A percentile compares a stretch with the other conserved stretches of the same genome.
Evolutionary conservation across 2,329 filamentous ascomycete species (phyloP).

Genomic region (Penicillium frequentans): DNA sequence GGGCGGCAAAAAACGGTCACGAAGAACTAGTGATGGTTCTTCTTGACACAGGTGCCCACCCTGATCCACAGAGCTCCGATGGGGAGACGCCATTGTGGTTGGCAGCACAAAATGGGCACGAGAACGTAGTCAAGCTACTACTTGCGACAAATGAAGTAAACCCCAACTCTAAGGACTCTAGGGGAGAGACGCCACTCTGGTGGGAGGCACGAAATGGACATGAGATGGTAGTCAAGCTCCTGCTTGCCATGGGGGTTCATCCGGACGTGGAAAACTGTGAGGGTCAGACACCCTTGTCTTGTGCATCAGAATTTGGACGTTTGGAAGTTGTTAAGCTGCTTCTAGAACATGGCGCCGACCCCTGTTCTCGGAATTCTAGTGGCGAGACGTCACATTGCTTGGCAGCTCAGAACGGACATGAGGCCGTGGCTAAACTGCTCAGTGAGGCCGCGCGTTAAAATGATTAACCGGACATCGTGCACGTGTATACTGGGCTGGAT

Average conservation of each 20-base stretch:
- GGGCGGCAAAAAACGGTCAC: conserved; percentile 3
- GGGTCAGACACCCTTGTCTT: background rate
- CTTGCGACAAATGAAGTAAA: background rate
- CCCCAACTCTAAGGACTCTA: background rate
- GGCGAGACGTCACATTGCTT: background rate
- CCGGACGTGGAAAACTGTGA: background rate
- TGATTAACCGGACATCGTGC: background rate
- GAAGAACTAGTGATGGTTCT: background rate
- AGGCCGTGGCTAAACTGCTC: background rate
- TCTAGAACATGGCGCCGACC: background rate
- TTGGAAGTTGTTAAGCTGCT: background rate
- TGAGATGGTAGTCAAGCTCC: background rate
- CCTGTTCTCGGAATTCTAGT: background rate
- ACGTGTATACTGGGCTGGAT: no score
- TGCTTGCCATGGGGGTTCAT: background rate
- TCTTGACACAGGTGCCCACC: background rate
- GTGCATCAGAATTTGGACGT: background rate
- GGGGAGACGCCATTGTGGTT: background rate
- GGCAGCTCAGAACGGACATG: background rate
- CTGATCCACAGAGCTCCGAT: background rate
- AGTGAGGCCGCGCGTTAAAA: background rate
- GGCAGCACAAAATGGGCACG: conserved; percentile 3
- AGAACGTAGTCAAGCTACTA: background rate
- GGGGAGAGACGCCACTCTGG: background rate
- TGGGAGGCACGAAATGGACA: conserved; percentile 1